Percentiles rank a stretch among this genome's conserved stretches.
These are phyloP conservation scores for Colletotrichum sp. DNA, from an alignment of 2,329 filamentous ascomycete species.

Conservation along the genomic window DNA sequence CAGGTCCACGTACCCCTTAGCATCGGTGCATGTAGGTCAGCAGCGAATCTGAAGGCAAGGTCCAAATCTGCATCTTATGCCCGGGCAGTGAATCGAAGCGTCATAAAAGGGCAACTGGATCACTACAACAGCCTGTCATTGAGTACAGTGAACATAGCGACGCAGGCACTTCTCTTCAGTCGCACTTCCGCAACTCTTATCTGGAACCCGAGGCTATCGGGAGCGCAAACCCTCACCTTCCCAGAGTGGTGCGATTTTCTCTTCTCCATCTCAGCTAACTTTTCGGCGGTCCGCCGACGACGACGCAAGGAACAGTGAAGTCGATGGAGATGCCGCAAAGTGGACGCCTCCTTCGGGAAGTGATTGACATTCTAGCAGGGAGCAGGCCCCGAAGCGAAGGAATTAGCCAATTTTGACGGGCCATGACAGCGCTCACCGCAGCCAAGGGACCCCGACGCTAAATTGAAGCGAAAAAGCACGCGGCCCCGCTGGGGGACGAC, in stretches of 20 bases:
- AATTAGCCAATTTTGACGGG: not conserved
- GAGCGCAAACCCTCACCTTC: not conserved
- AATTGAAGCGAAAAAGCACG: not conserved
- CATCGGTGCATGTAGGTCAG: not conserved
- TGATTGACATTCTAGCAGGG: not conserved
- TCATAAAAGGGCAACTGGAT: not conserved
- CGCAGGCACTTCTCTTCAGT: too few species aligned
- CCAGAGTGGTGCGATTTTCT: not conserved
- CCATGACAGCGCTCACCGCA: not conserved
- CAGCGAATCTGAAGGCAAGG: not conserved
- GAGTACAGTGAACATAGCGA: not conserved
- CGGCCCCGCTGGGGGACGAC: not conserved
- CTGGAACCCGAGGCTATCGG: not conserved
- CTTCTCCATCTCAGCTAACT: not conserved
- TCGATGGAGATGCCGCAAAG: constrained; percentile 1
- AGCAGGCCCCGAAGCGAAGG: not conserved
- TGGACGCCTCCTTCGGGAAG: not conserved
- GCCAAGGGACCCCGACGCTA: not conserved
- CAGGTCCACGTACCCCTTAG: not conserved
- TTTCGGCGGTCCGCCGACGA: not conserved
- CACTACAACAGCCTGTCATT: not conserved
- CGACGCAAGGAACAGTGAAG: not conserved
- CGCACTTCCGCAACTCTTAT: not conserved
- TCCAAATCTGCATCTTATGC: not conserved
- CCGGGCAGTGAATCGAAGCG: not conserved